Base-by-base conservation (phyloP, 2,329 filamentous ascomycete genomes). In the Penicillium freii region DNA sequence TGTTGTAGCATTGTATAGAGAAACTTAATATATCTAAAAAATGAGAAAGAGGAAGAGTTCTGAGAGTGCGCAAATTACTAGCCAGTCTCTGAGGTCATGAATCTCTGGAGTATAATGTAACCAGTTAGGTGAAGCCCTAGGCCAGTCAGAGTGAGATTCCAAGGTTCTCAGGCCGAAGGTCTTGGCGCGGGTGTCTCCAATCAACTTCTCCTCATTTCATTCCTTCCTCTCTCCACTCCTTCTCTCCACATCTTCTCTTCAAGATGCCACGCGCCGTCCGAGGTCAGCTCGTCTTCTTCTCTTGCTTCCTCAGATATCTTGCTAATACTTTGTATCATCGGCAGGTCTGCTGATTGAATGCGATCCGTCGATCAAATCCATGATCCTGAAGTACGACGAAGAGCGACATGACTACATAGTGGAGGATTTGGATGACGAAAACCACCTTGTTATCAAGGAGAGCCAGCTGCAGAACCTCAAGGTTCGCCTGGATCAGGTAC, bases 311-410 rank as follows among this genome's bases (percentile, higher is more conserved):
- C 9, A 6, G 7, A 23, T 40, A 23, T 13, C 5, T 33, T 57
- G 60, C 51, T 65, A 38, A 23, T 17, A 43, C 11, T 4, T 13
- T 31, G 10, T 33, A 11, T 42, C 33, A 13, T 36, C 8, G 40
- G 29, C 61, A 79, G 77, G 77, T 53, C 73, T 79, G 40, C 69
- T 79, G 13, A 73, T 80, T 57, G 76, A 79, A 67, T 79, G 77
- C 67, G 77, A 80, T 60, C 77, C 77, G 3, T 79, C 77, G 40
- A 77, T 80, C 63, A 79, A 79, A 65, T 75, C 77, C 42, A 78
- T 80, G 63, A 79, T 80, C 54, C 69, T 79, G 29, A 80, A 78
- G 49, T 78, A 79, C 62, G 77, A 80, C 58, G 74, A 78, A 60
- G 75, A 78, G 53, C 65, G 71, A 47, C 76, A 79, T 56, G 77